Base-by-base conservation (phyloP, 1,284 basidiomycete genomes). In the Tausonia pullulans region DNA sequence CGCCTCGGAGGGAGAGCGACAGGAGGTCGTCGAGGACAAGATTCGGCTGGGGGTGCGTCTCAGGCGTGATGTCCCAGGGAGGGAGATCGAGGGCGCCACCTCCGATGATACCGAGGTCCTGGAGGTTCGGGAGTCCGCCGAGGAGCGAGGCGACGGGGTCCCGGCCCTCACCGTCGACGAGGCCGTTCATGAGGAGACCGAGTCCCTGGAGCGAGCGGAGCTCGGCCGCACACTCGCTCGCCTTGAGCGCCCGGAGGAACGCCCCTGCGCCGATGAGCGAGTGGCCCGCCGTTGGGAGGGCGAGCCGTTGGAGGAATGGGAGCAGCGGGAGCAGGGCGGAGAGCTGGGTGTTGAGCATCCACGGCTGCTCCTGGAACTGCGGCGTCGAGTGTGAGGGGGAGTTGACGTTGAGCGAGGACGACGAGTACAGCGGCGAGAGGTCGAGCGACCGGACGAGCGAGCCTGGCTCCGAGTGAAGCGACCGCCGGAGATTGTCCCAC, bases 401-500 rank as follows among this genome's bases (percentile, higher is more conserved):
- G 40, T 43, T 43, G 10, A 43, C 43, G 41, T 40, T n/a, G 3
- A 43, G 43, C 9, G 60, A 53, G 16, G 60, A 52, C 6, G 44
- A 27, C 14, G 50, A 13, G 3, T 84, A 80, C 53, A 90, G 70
- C 43, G 77, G 75, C 5, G 86, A 84, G 14, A 93, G 75, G 72
- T 91, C 85, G 40, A 93, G 78, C 5, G 74, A 74, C 62, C 84
- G 85, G 3, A 92, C 82, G 86, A 88, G 91, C 71, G 90, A 82
- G 41, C 89, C 90, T 1, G 90, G 90, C 0, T 85, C 81, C 1
- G 88, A 90, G 72, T 86, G 87, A 0, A 87, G 87, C 70, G 89
- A 89, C 54, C 88, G 81, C 61, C 87, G 82, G 66, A 92, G 84
- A 63, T 88, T 87, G 70, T 90, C 88, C 90, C 90, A 92, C 71